A percentile compares a stretch with the other conserved stretches of the same genome.
phyloP scores from a whole-genome alignment of 1,284 basidiomycete species.

The Gymnopus androsaceus region DNA sequence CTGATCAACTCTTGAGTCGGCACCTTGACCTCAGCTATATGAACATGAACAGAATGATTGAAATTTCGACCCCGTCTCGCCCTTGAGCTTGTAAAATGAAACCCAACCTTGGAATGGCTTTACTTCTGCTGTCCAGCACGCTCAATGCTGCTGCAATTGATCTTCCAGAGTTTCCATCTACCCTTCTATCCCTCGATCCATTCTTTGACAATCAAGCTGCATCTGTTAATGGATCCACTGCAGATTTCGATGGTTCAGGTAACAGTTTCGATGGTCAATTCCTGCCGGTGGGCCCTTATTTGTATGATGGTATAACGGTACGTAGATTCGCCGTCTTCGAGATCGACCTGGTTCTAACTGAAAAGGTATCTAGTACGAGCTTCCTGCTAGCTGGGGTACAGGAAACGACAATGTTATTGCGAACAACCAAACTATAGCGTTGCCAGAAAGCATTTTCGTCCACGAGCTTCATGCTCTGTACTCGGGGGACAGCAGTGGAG shows the following conservation, averaged over 20 bases:
- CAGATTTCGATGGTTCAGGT: conserved; percentile 39
- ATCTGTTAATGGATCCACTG: conserved; percentile 37
- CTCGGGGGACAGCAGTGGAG: conserved; percentile 35
- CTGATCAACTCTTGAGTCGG: not conserved
- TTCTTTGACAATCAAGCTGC: conserved; percentile 45
- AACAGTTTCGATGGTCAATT: conserved; percentile 39
- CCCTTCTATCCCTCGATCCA: conserved; percentile 25
- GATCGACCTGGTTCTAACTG: not conserved
- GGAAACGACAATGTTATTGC: conserved; percentile 42
- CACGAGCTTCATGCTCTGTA: conserved; percentile 47
- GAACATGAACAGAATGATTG: not conserved
- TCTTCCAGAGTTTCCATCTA: conserved; percentile 30
- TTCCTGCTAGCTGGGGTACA: conserved; percentile 41
- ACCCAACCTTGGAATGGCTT: not conserved
- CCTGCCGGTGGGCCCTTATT: conserved; percentile 36
- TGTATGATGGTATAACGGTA: conserved; percentile 38
- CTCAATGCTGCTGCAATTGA: not conserved
- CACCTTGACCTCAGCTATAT: not conserved
- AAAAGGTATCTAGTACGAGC: conserved; percentile 32
- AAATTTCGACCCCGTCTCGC: not conserved
- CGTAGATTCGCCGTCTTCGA: not conserved
- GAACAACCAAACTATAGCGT: conserved; percentile 36
- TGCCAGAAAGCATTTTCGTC: conserved; percentile 31
- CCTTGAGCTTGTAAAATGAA: too few relatives aligned
- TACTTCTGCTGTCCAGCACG: not conserved